phyloP scores from a whole-genome alignment of 2,329 filamentous ascomycete species.

The Calonectria multiphialidica region DNA sequence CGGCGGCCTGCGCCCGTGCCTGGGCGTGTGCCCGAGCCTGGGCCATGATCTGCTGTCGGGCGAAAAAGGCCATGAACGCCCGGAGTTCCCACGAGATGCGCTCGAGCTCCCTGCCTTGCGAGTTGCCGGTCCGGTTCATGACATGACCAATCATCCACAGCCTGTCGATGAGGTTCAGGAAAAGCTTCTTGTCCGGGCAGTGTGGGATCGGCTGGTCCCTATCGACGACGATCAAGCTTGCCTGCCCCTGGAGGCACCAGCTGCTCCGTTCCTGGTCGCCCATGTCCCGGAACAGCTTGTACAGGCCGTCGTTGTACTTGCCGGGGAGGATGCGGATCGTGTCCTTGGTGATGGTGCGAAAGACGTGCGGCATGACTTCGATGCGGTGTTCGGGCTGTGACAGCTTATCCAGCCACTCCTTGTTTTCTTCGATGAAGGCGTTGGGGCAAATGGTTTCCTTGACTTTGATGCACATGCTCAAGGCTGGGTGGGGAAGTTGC shows the following conservation, averaged over 20 bases:
- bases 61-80: neutral
- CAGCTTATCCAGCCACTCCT: conserved; percentile 10
- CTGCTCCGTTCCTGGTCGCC: neutral
- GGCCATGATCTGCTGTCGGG: neutral
- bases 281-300: conserved; percentile 8
- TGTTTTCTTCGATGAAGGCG: conserved; percentile 4
- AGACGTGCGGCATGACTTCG: neutral
- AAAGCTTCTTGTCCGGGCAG: neutral
- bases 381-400: neutral
- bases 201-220: neutral
- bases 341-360: conserved; percentile 3
- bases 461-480: neutral
- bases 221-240: neutral
- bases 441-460: conserved; percentile 4
- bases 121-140: neutral
- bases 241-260: neutral
- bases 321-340: conserved; percentile 6
- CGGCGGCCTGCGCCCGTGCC: neutral
- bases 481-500: neutral
- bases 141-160: conserved; percentile 13
- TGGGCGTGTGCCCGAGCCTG: neutral
- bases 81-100: conserved; percentile 8
- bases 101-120: neutral
- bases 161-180: neutral
- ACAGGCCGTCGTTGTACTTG: conserved; percentile 6